A percentile compares a stretch with the other conserved stretches of the same genome.
Evolutionary conservation across 2,329 filamentous ascomycete species (phyloP).

Genomic region (Chaetomiaceae sp.): DNA sequence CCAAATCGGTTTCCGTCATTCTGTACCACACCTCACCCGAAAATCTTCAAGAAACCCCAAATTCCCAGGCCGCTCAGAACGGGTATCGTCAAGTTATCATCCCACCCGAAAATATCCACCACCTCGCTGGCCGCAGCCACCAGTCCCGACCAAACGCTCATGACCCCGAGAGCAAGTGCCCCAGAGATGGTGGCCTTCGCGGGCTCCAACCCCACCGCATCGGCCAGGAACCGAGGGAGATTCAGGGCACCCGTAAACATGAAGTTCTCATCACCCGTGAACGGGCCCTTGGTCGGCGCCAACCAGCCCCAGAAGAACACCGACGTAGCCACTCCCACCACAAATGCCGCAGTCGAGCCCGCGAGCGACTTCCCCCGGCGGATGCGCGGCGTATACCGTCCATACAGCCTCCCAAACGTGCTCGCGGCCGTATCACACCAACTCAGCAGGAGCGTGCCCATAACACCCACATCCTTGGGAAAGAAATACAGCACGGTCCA

Average conservation of each 20-base stretch:
- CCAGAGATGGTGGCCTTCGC: conserved; percentile 63
- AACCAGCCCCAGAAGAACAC: conserved; percentile 85
- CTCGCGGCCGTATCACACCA: conserved; percentile 98
- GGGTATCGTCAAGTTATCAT: conserved; percentile 96
- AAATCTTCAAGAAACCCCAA: conserved; percentile 86
- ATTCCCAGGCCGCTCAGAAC: conserved; percentile 83
- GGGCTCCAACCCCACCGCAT: conserved; percentile 57
- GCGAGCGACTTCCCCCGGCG: conserved; percentile 87
- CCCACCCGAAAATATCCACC: conserved; percentile 87
- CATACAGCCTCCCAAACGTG: conserved; percentile 87
- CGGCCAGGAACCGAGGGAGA: conserved; percentile 59
- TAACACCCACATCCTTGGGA: conserved; percentile 87
- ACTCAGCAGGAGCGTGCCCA: conserved; percentile 83
- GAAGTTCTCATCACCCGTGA: conserved; percentile 67
- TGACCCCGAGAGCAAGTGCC: conserved; percentile 65
- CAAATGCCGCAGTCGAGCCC: conserved; percentile 77
- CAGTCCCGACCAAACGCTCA: conserved; percentile 85
- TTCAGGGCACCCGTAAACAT: conserved; percentile 76
- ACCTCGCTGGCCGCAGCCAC: conserved; percentile 86
- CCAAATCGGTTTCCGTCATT: background rate
- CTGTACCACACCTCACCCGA: conserved; percentile 49
- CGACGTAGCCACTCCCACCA: conserved; percentile 78
- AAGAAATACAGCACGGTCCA: conserved; percentile 83
- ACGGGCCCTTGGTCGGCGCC: conserved; percentile 62
- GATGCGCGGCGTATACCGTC: conserved; percentile 80